phyloP scores from a whole-genome alignment of 1,284 basidiomycete genomes.

The Cystobasidium slooffiae region DNA sequence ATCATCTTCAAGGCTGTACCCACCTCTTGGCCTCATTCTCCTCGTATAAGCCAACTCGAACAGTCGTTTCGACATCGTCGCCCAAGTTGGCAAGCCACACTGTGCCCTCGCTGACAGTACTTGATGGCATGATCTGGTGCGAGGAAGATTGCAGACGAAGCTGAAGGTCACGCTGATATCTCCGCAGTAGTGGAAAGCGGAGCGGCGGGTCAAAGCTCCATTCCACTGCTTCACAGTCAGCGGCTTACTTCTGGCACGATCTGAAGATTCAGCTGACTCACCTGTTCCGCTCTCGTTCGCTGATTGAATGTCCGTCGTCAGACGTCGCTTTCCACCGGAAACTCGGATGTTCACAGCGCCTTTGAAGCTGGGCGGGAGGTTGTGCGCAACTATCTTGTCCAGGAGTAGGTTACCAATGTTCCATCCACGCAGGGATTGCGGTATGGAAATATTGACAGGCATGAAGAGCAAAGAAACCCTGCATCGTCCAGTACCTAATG shows the following conservation, averaged over 20 bases:
- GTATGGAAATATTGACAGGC: slow-evolving; percentile 40
- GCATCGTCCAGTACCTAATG: slow-evolving; percentile 44
- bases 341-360: slow-evolving; percentile 2
- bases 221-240: slow-evolving; percentile 8
- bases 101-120: slow-evolving; percentile 23
- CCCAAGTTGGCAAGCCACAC: slow-evolving; percentile 29
- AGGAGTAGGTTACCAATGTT: slow-evolving; percentile 27
- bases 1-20: too few species aligned
- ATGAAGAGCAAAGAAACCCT: slow-evolving; percentile 48
- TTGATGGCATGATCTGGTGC: neutral
- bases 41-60: slow-evolving; percentile 13
- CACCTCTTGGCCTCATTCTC: slow-evolving; percentile 19
- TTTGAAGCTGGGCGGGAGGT: slow-evolving; percentile 17
- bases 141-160: neutral
- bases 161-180: slow-evolving; percentile 26
- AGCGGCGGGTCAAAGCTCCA: slow-evolving; percentile 32
- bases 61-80: slow-evolving; percentile 11
- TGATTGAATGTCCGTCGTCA: neutral
- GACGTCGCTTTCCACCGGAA: neutral
- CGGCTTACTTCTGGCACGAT: neutral
- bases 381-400: slow-evolving; percentile 12
- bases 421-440: slow-evolving; percentile 27
- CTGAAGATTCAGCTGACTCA: neutral
- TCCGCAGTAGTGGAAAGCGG: slow-evolving; percentile 20
- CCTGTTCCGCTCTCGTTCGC: slow-evolving; percentile 16